Percentiles rank a stretch among this genome's conserved stretches.
phyloP scores from a whole-genome alignment of 129 eudicot genomes.

The Escallonia herrerae region DNA sequence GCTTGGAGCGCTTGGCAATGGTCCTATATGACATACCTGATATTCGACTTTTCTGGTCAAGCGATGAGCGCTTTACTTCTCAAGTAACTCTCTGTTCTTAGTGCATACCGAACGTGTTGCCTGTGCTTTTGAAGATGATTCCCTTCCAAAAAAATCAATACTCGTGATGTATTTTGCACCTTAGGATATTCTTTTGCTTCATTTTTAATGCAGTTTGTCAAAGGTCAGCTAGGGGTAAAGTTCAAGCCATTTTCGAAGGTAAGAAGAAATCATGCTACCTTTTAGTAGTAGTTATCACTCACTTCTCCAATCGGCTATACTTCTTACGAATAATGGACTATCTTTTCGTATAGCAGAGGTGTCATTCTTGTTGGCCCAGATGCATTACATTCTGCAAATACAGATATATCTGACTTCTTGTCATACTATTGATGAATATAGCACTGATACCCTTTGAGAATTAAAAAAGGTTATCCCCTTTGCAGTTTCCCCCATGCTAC shows the following conservation, averaged over 20 bases:
- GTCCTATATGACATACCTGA: conserved; percentile 83
- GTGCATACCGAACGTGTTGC: neutral
- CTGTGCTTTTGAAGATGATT: neutral
- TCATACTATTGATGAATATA: too few species aligned
- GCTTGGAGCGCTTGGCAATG: conserved; percentile 93
- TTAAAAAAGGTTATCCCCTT: conserved; percentile 9
- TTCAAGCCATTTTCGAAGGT: conserved; percentile 91
- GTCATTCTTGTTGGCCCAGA: too few species aligned
- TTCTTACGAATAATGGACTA: too few species aligned
- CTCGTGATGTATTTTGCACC: conserved; percentile 3
- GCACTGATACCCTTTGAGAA: neutral
- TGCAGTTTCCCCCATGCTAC: conserved; percentile 91
- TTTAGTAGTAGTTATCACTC: too few species aligned
- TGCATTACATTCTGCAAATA: too few species aligned
- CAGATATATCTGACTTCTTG: too few species aligned
- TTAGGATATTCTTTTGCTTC: conserved; percentile 5
- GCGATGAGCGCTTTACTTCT: conserved; percentile 83
- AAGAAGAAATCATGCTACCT: neutral
- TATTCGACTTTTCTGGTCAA: conserved; percentile 89
- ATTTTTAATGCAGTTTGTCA: conserved; percentile 47
- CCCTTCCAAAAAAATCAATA: neutral
- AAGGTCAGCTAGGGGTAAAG: conserved; percentile 77
- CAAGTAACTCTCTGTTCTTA: conserved; percentile 38
- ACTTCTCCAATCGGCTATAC: too few species aligned
- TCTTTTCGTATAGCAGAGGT: too few species aligned